These are phyloP conservation scores for Wickerhamomyces alni DNA, from an alignment of 805 yeast species.

Conservation along the genomic window DNA sequence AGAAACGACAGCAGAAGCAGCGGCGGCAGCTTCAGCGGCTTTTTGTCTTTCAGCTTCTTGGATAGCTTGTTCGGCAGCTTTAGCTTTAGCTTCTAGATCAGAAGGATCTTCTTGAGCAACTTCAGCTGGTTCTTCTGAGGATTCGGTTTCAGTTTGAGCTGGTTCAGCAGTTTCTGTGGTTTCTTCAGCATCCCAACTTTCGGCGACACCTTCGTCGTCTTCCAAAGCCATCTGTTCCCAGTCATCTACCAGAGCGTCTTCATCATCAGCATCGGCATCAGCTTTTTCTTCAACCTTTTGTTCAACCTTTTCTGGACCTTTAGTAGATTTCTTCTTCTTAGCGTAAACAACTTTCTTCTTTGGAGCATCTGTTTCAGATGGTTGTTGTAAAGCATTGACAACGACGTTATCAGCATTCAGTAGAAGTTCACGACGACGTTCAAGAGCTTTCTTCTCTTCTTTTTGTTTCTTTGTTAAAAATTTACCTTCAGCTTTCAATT, in stretches of 20 bases:
- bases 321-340: constrained; percentile 55
- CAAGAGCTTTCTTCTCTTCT: constrained; percentile 81
- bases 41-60: constrained; percentile 25
- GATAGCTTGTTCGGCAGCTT: constrained; percentile 25
- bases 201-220: constrained; percentile 51
- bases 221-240: constrained; percentile 74
- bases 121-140: constrained; percentile 4
- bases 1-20: constrained; percentile 20
- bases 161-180: background rate
- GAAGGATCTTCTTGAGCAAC: constrained; percentile 18
- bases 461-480: constrained; percentile 90
- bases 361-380: constrained; percentile 17
- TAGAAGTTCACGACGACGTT: constrained; percentile 83
- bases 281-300: constrained; percentile 20
- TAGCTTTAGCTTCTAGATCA: constrained; percentile 14
- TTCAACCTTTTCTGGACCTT: constrained; percentile 19
- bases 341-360: constrained; percentile 67
- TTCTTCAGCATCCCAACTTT: constrained; percentile 43
- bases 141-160: no score
- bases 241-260: constrained; percentile 64
- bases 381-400: constrained; percentile 63
- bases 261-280: constrained; percentile 32
- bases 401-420: constrained; percentile 65
- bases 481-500: constrained; percentile 94
- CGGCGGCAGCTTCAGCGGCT: constrained; percentile 14